Conservation (phyloP, 2,329 filamentous ascomycete genomes). For the Alternaria novae-zelandiae region DNA sequence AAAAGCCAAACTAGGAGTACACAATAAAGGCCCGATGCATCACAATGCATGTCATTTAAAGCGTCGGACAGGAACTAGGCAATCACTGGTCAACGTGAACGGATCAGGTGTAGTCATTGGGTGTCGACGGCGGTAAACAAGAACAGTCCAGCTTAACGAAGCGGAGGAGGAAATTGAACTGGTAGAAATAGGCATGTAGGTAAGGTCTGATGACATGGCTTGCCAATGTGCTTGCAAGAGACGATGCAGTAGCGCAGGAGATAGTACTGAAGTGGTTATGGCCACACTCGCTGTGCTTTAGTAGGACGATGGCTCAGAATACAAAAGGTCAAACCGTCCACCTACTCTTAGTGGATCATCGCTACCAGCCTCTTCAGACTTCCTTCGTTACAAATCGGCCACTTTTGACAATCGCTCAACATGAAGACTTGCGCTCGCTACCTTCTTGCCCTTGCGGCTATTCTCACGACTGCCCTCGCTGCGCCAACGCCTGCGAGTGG, state of each 20-base stretch:
- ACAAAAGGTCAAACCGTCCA: conserved; percentile 11
- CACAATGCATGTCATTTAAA: conserved; percentile 16
- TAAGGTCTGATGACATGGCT: conserved; percentile 2
- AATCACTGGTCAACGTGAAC: conserved; percentile 17
- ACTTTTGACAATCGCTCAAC: conserved; percentile 5
- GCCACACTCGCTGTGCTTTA: not conserved
- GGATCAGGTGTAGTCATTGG: conserved; percentile 12
- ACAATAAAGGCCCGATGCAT: conserved; percentile 18
- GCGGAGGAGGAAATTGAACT: conserved; percentile 10
- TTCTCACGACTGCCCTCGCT: conserved; percentile 22
- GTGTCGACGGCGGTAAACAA: not conserved
- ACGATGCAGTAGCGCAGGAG: conserved; percentile 1
- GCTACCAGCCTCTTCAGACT: not conserved
- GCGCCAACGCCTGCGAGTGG: conserved; percentile 24
- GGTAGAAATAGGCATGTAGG: not conserved
- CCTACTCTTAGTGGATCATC: not conserved
- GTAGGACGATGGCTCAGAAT: not conserved
- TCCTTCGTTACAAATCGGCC: not conserved
- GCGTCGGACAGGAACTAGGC: not conserved
- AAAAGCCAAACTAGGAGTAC: conserved; percentile 12
- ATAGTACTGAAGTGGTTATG: not conserved
- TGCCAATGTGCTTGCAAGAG: conserved; percentile 2
- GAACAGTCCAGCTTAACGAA: not conserved
- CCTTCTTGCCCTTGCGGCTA: conserved; percentile 23
- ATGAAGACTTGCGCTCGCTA: conserved; percentile 28